Conservation (phyloP, 192 early-diverging fungal genomes). For the Umbelopsis ramanniana region DNA sequence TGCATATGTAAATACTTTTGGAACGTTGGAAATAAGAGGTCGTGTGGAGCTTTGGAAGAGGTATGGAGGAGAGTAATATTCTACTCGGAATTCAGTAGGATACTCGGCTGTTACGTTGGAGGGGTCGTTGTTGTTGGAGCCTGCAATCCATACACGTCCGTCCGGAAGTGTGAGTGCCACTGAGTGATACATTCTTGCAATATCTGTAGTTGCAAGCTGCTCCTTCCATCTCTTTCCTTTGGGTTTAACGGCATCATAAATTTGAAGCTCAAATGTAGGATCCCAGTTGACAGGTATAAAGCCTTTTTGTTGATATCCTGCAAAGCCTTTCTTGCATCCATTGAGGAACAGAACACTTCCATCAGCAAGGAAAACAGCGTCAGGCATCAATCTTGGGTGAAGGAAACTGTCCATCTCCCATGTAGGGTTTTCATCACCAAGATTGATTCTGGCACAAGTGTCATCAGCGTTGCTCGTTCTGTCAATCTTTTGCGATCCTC, state of each 20-base stretch:
- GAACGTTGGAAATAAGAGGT: slow-evolving; percentile 45
- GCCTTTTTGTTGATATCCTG: slow-evolving; percentile 46
- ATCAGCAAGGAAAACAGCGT: slow-evolving; percentile 53
- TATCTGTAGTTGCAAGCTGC: slow-evolving; percentile 50
- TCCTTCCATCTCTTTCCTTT: slow-evolving; percentile 48
- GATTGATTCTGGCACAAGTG: slow-evolving; percentile 52
- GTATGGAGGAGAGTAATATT: slow-evolving; percentile 57
- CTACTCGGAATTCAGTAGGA: slow-evolving; percentile 60
- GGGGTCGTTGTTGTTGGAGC: slow-evolving; percentile 59
- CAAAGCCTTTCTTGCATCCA: slow-evolving; percentile 56
- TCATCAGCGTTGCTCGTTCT: slow-evolving; percentile 30
- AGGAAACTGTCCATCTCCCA: slow-evolving; percentile 59
- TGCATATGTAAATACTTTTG: slow-evolving; percentile 23
- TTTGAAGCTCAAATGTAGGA: slow-evolving; percentile 53
- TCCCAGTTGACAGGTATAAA: slow-evolving; percentile 28
- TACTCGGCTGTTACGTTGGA: slow-evolving; percentile 37
- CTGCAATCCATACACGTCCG: slow-evolving; percentile 61
- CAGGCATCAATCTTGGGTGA: slow-evolving; percentile 51
- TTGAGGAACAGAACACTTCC: slow-evolving; percentile 58
- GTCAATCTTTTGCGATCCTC: slow-evolving; percentile 50
- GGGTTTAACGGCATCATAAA: slow-evolving; percentile 55
- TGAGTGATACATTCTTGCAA: slow-evolving; percentile 69
- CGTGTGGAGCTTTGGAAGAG: slow-evolving; percentile 42
- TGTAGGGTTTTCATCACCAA: slow-evolving; percentile 38
- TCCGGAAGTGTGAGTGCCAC: slow-evolving; percentile 55